phyloP scores from a whole-genome alignment of 805 yeast genomes.

The Wickerhamomyces silvicola region DNA sequence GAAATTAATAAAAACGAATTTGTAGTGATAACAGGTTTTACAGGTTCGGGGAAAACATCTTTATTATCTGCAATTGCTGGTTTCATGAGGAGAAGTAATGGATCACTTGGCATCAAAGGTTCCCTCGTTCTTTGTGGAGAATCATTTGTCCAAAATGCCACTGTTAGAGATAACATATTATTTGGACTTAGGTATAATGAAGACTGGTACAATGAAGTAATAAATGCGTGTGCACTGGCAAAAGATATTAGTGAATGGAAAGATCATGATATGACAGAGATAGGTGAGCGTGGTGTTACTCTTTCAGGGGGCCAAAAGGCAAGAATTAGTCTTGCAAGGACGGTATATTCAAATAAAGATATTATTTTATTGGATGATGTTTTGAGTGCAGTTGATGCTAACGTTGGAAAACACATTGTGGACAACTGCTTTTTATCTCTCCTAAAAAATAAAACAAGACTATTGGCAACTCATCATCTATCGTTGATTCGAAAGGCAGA shows the following conservation, averaged over 20 bases:
- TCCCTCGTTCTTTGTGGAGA: slow-evolving; percentile 48
- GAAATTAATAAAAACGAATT: slow-evolving; percentile 59
- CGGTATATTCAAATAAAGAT: slow-evolving; percentile 65
- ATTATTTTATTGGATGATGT: slow-evolving; percentile 73
- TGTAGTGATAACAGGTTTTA: slow-evolving; percentile 67
- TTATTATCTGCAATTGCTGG: slow-evolving; percentile 68
- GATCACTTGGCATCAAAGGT: slow-evolving; percentile 49
- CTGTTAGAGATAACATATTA: slow-evolving; percentile 65
- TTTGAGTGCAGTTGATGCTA: slow-evolving; percentile 79
- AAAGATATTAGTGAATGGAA: slow-evolving; percentile 62
- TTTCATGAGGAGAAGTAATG: slow-evolving; percentile 54
- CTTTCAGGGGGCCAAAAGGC: slow-evolving; percentile 91
- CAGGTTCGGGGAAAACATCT: slow-evolving; percentile 80
- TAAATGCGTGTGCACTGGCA: slow-evolving; percentile 60
- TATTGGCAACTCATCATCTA: slow-evolving; percentile 81
- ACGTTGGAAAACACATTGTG: slow-evolving; percentile 78
- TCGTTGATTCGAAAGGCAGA: slow-evolving; percentile 66
- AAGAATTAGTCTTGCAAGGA: slow-evolving; percentile 70
- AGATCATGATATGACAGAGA: slow-evolving; percentile 72
- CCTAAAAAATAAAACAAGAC: slow-evolving; percentile 52
- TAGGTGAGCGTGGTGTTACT: slow-evolving; percentile 83
- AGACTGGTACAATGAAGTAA: slow-evolving; percentile 43
- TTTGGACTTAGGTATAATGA: slow-evolving; percentile 57
- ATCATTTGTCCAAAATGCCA: slow-evolving; percentile 83
- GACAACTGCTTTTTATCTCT: slow-evolving; percentile 58